Percentiles rank a stretch among this genome's conserved stretches.
These are phyloP conservation scores for Aspergillus ostianus DNA, from an alignment of 495 filamentous ascomycete species.

Conservation along the genomic window DNA sequence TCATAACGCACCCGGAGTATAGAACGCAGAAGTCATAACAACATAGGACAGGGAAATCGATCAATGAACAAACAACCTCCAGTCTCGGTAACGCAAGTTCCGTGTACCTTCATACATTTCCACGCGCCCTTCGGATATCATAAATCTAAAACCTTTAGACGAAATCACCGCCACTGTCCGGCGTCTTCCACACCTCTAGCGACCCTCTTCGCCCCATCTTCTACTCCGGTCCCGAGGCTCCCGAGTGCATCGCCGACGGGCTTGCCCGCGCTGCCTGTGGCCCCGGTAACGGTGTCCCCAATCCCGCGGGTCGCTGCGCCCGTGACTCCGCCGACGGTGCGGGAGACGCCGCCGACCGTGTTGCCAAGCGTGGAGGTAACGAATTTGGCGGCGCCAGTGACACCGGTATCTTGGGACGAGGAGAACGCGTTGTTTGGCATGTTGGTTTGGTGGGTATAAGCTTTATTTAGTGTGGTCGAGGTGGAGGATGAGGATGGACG, in stretches of 20 bases:
- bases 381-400: slow-evolving; percentile 44
- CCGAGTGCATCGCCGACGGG: slow-evolving; percentile 66
- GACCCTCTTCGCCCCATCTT: slow-evolving; percentile 55
- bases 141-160: too few species aligned
- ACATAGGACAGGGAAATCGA: too few species aligned
- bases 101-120: too few species aligned
- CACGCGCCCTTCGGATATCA: too few species aligned
- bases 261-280: slow-evolving; percentile 61
- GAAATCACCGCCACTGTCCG: slow-evolving; percentile 58
- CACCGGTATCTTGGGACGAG: slow-evolving; percentile 33
- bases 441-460: too few species aligned
- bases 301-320: slow-evolving; percentile 65
- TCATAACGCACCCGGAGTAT: too few species aligned
- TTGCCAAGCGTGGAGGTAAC: slow-evolving; percentile 56
- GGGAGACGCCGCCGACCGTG: slow-evolving; percentile 60
- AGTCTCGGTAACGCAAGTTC: too few species aligned
- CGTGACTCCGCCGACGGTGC: slow-evolving; percentile 67
- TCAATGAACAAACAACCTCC: too few species aligned
- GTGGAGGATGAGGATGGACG: not conserved
- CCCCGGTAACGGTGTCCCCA: slow-evolving; percentile 61
- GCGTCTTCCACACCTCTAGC: slow-evolving; percentile 67
- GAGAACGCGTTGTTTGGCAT: slow-evolving; percentile 17
- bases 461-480: too few species aligned
- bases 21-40: too few species aligned
- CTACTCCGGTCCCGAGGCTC: slow-evolving; percentile 57